Conservation (phyloP, 148 eudicot species). For the Polygonum maritimum region DNA sequence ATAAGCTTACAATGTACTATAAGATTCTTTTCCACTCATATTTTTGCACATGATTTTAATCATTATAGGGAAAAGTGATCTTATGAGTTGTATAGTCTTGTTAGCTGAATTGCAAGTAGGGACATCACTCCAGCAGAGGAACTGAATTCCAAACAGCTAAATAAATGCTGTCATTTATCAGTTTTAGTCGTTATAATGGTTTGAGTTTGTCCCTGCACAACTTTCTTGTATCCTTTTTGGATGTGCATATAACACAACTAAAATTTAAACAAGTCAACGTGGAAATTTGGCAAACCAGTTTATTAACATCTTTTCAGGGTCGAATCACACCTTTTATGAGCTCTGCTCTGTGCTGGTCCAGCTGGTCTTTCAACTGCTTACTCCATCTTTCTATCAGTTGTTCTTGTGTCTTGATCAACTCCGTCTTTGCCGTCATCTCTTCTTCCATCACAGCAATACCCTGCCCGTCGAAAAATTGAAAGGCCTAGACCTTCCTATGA, state of each 20-base stretch:
- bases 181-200: no score
- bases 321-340: not conserved
- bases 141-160: no score
- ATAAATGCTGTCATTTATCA: no score
- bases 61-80: not conserved
- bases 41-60: not conserved
- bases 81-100: not conserved
- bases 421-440: conserved; percentile 56
- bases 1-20: not conserved
- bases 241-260: no score
- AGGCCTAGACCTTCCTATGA: no score
- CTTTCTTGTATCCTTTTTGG: no score
- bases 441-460: conserved; percentile 66
- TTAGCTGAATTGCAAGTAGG: not conserved
- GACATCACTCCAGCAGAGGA: no score
- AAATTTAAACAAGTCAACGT: no score
- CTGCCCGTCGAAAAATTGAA: conserved; percentile 19
- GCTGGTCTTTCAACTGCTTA: conserved; percentile 52
- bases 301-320: not conserved
- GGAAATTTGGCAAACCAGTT: not conserved
- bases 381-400: conserved; percentile 64
- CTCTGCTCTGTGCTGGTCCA: conserved; percentile 39
- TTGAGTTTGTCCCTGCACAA: no score
- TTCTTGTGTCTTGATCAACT: conserved; percentile 55
- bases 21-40: not conserved